Conservation (phyloP, 495 filamentous ascomycete species). For the Tuber melanosporum region DNA sequence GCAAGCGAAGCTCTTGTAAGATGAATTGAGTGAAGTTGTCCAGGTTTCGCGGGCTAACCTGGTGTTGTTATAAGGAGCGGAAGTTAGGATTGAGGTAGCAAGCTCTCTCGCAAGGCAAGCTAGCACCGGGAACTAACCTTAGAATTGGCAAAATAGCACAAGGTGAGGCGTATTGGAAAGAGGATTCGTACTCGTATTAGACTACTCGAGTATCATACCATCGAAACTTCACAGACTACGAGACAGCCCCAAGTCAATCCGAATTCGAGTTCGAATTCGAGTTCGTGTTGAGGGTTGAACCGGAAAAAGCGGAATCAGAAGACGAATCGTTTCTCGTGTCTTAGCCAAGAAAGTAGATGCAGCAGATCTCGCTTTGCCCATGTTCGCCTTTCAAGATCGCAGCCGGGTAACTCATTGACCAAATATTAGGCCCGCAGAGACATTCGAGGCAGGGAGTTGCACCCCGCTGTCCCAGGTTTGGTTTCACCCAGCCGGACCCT, state of each 20-base stretch:
- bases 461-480: no score
- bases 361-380: neutral
- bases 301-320: neutral
- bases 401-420: neutral
- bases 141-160: neutral
- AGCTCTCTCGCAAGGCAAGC: neutral
- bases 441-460: no score
- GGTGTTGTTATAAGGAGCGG: neutral
- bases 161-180: neutral
- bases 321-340: neutral
- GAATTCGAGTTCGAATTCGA: neutral
- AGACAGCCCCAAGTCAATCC: neutral
- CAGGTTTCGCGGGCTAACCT: neutral
- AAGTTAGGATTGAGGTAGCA: neutral
- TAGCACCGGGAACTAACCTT: neutral
- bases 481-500: no score
- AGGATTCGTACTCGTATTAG: neutral
- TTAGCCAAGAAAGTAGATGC: neutral
- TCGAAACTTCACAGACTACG: neutral
- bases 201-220: neutral
- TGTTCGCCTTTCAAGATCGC: neutral
- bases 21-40: neutral
- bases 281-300: neutral
- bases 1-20: conserved; percentile 31
- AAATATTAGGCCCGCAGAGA: no score